These are phyloP conservation scores for Globisporangium yorkense DNA, from an alignment of 352 stramenopile genomes.

Conservation along the genomic window DNA sequence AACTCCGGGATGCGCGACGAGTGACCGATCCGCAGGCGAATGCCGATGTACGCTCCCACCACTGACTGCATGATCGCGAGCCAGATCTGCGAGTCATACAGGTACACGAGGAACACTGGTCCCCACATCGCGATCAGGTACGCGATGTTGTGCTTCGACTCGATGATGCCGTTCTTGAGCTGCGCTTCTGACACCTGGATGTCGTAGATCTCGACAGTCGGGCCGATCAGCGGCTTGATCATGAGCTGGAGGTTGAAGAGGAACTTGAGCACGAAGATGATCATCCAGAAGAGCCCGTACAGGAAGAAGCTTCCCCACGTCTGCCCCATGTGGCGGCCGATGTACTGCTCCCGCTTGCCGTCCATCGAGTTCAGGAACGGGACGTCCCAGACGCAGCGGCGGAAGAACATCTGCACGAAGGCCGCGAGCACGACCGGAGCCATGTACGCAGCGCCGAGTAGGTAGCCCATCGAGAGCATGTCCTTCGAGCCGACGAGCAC, in stretches of 20 bases:
- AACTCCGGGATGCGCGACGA: constrained; percentile 76
- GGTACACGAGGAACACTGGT: constrained; percentile 77
- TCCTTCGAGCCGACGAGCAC: constrained; percentile 44
- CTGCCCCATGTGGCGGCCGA: constrained; percentile 76
- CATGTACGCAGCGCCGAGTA: constrained; percentile 53
- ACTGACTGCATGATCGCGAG: constrained; percentile 78
- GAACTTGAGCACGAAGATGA: constrained; percentile 93
- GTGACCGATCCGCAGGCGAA: constrained; percentile 78
- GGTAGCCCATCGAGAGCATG: constrained; percentile 54
- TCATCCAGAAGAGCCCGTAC: constrained; percentile 72
- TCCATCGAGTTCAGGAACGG: constrained; percentile 59
- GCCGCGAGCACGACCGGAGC: constrained; percentile 49
- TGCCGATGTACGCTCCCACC: constrained; percentile 67
- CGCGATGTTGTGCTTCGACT: constrained; percentile 76
- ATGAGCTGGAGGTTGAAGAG: constrained; percentile 97
- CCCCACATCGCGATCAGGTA: constrained; percentile 77
- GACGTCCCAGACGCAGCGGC: constrained; percentile 45
- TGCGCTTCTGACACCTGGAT: constrained; percentile 43
- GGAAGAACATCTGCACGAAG: constrained; percentile 65
- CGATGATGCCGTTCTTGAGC: constrained; percentile 49
- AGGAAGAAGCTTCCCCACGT: constrained; percentile 53
- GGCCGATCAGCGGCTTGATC: constrained; percentile 94
- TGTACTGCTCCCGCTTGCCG: constrained; percentile 69
- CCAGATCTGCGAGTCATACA: constrained; percentile 88
- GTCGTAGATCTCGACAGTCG: constrained; percentile 93